Evolutionary conservation across 2,329 filamentous ascomycete genomes (phyloP).

Genomic region (Emydomyces testavorans): DNA sequence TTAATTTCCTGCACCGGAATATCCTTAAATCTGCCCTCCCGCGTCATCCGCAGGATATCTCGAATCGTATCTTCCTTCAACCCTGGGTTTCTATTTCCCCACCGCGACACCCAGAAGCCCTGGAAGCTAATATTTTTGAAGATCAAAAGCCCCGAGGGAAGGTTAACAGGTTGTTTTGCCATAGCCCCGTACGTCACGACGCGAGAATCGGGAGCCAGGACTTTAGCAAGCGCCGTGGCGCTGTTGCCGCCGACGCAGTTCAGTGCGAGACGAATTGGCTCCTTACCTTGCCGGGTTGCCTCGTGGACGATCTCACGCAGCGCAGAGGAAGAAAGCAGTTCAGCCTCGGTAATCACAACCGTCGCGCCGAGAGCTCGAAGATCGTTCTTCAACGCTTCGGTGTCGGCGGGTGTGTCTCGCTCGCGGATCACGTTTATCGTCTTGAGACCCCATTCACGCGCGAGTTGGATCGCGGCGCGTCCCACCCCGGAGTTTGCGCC

Average conservation of each 20-base stretch:
- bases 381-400: constrained; percentile 52
- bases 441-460: constrained; percentile 70
- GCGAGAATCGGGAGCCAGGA: constrained; percentile 55
- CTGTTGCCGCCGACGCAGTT: constrained; percentile 92
- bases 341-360: constrained; percentile 50
- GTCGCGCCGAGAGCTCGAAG: constrained; percentile 51
- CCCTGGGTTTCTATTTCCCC: constrained; percentile 63
- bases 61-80: constrained; percentile 72
- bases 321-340: constrained; percentile 36
- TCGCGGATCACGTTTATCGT: constrained; percentile 83
- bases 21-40: constrained; percentile 67
- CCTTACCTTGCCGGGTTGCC: constrained; percentile 61
- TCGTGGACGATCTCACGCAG: constrained; percentile 45
- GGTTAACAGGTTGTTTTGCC: constrained; percentile 69
- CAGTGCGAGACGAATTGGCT: constrained; percentile 63
- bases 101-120: constrained; percentile 90
- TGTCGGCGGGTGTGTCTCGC: constrained; percentile 52
- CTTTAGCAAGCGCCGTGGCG: constrained; percentile 65
- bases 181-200: constrained; percentile 95
- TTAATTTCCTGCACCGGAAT: constrained; percentile 68
- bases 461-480: constrained; percentile 80
- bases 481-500: constrained; percentile 92
- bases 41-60: constrained; percentile 66
- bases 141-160: constrained; percentile 78
- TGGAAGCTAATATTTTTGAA: constrained; percentile 84